Conservation (phyloP, 164 flowering plant species). For the Vitis vinifera region ASM3070453v1 NC_081814.1:5017501-5018000, state of each 20-base stretch:
- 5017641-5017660: neutral
- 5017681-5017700: neutral
- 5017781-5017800: neutral
- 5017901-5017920: neutral
- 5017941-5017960: neutral
- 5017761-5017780: neutral
- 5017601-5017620: neutral
- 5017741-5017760: neutral
- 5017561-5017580: neutral
- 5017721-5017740: slow-evolving; percentile 18
- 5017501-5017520: too few relatives aligned
- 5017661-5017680: slow-evolving; percentile 1
- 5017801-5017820: neutral
- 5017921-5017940: slow-evolving; percentile 2
- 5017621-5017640: slow-evolving; percentile 10
- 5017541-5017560: neutral
- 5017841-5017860: neutral
- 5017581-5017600: neutral
- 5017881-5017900: neutral
- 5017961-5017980: neutral
- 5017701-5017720: slow-evolving; percentile 5
- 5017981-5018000: neutral
- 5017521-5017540: too few relatives aligned
- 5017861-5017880: slow-evolving; percentile 3
- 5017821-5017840: neutral